Evolutionary conservation across 805 yeast genomes (phyloP), one percentile per base, ranked within the genome.

Genomic region (Ogataea ramenticola): DNA sequence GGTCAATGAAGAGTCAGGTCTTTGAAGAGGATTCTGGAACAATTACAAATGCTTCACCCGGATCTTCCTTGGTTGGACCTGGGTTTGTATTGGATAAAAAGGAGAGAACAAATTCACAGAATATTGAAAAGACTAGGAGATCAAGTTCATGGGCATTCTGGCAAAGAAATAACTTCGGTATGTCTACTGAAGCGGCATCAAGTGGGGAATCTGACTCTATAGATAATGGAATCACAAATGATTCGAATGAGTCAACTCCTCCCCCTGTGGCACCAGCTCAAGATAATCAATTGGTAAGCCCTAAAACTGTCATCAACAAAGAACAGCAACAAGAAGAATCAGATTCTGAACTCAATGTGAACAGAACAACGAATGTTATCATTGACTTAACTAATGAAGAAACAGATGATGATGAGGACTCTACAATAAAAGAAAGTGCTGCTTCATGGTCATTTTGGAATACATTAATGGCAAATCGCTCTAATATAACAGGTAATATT

Each of bases 401-500:
- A 5, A n/a, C 30, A 15, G 44, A 31, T 20, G 40, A 34, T 29
- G 32, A 10, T 24, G 27, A 7, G 12, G 17, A 15, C 12, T 31
- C 33, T 15, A 20, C n/a, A 24, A 12, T 46, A 43, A 19, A 44
- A 57, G 27, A 26, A 55, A 2, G 51, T 42, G 15, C n/a, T n/a
- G n/a, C n/a, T n/a, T 58, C 63, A 9, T 60, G 65, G 65, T 48
- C 62, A 2, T 55, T 59, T 40, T 60, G 64, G 65, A 17, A 16
- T 16, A 8, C 32, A 16, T 9, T 36, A 8, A 17, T 31, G 9
- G 12, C 20, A 16, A 14, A 26, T 27, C 15, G 27, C 9, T 14
- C 38, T 15, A 15, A 14, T 17, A 32, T 32, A 11, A 20, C n/a
- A 7, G 12, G 12, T 6, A 32, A 16, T 16, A 10, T 19, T 17